Evolutionary conservation across 805 yeast species (phyloP).

Genomic region (Wickerhamiella occidentalis): DNA sequence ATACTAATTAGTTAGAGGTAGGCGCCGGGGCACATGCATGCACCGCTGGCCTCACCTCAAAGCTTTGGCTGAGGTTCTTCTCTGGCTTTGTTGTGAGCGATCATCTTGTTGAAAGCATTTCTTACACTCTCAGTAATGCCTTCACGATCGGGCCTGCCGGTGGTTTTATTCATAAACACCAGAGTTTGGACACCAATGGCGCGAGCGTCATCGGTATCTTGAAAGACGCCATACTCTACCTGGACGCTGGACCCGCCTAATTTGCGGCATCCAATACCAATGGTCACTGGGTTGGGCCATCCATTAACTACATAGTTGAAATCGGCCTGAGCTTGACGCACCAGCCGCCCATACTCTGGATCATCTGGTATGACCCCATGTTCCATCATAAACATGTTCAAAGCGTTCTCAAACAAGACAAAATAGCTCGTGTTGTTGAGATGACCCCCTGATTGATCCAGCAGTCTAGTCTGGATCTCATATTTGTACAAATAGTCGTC

Average conservation of each 20-base stretch:
- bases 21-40: too few relatives aligned
- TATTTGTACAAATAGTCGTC: conserved; percentile 9
- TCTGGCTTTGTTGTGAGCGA: not conserved
- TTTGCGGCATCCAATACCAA: conserved; percentile 22
- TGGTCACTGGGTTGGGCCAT: conserved; percentile 22
- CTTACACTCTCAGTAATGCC: not conserved
- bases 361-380: conserved; percentile 4
- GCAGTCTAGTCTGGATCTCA: conserved; percentile 8
- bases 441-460: conserved; percentile 13
- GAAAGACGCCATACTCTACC: conserved; percentile 25
- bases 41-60: too few relatives aligned
- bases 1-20: too few relatives aligned
- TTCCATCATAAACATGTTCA: not conserved
- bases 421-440: conserved; percentile 7
- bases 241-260: conserved; percentile 23
- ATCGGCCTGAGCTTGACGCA: conserved; percentile 23
- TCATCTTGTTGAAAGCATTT: not conserved
- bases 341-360: conserved; percentile 15
- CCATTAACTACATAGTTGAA: conserved; percentile 23
- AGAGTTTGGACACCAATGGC: conserved; percentile 24
- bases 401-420: conserved; percentile 9
- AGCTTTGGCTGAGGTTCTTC: not conserved
- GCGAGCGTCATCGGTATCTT: conserved; percentile 19
- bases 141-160: conserved; percentile 12
- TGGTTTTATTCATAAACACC: conserved; percentile 23